Base-by-base conservation (phyloP, 768 basidiomycete species). In the Leccinellum luteum region DNA sequence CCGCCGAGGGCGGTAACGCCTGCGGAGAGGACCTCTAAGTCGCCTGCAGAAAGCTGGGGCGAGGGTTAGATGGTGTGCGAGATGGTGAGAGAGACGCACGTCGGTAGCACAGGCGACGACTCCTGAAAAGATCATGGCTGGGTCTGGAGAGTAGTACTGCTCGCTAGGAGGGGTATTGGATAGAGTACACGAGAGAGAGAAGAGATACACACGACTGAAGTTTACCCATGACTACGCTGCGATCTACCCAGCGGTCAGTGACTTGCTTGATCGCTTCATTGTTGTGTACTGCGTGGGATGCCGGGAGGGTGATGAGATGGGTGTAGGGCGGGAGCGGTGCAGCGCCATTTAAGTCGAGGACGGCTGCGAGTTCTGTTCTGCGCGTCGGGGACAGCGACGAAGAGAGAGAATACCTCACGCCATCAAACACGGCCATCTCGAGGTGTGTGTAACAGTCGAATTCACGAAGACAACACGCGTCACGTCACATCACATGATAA, bases 1-100 rank as follows among this genome's bases (percentile, higher is more conserved):
- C 94, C 94, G 3, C 94, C 94, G 4, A 91, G 81, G 0, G 85
- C 82, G 2, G 79, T 78, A 28, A 95, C 83, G 0, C 86, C 90
- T 0, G 85, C 87, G 0, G 81, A 80, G 41, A 96, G 80, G 3
- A 87, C 82, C 65, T 90, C 89, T 27, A 84, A 72, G 69, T 96
- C 94, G 8, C 82, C 60, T 1, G 76, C 51, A 0, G 85, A 81
- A 4, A 93, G 75, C 81, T 89, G 34, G 5, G 4, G 19, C 3
- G 61, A 52, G 50, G 17, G 30, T 49, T 6, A 12, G 3, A 57
- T 23, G 28, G 28, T 17, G 9, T 14, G 19, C 15, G 17, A 38
- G 25, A 19, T 12, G 15, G 13, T 1, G 32, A 32, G 34, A 19
- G 34, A 27, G 27, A 67, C 79, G 55, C 58, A 90, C 87, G 58